phyloP scores from a whole-genome alignment of 495 filamentous ascomycete species.

The Penicillium diatomitis region DNA sequence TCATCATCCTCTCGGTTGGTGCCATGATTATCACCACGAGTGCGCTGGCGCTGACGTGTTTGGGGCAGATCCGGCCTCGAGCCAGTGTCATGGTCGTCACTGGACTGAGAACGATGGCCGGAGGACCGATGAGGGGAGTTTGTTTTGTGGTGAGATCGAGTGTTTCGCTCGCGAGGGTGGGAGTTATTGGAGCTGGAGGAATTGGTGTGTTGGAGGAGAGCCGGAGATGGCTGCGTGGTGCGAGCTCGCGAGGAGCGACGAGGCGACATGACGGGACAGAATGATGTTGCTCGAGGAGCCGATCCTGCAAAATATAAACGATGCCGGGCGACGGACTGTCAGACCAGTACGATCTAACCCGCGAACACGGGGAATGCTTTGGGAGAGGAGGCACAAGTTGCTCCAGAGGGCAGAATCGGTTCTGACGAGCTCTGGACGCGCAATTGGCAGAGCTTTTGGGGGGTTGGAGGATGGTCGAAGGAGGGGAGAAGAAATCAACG shows the following conservation, averaged over 20 bases:
- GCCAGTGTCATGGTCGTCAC: slow-evolving; percentile 54
- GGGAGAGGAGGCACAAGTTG: background rate
- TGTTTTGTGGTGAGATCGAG: slow-evolving; percentile 61
- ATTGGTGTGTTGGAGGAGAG: slow-evolving; percentile 55
- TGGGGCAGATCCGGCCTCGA: slow-evolving; percentile 54
- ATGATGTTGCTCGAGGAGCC: too few relatives aligned
- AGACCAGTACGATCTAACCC: background rate
- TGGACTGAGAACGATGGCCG: slow-evolving; percentile 69
- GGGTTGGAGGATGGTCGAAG: slow-evolving; percentile 1
- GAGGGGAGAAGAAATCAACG: slow-evolving; percentile 10
- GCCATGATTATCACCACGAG: slow-evolving; percentile 53
- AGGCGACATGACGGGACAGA: slow-evolving; percentile 47
- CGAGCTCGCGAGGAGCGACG: slow-evolving; percentile 90
- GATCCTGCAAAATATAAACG: too few relatives aligned
- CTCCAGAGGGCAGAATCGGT: slow-evolving; percentile 10
- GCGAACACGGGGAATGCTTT: background rate
- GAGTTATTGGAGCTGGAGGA: slow-evolving; percentile 73
- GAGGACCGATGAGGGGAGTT: slow-evolving; percentile 64
- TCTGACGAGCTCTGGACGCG: slow-evolving; percentile 22
- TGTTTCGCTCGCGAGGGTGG: slow-evolving; percentile 59
- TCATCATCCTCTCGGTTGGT: slow-evolving; percentile 44
- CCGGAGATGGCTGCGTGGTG: slow-evolving; percentile 61
- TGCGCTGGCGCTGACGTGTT: slow-evolving; percentile 64
- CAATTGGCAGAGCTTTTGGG: slow-evolving; percentile 17
- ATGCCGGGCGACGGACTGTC: too few relatives aligned